Base-by-base conservation (phyloP, 352 stramenopile species). In the Globisporangium paroecandrum region DNA sequence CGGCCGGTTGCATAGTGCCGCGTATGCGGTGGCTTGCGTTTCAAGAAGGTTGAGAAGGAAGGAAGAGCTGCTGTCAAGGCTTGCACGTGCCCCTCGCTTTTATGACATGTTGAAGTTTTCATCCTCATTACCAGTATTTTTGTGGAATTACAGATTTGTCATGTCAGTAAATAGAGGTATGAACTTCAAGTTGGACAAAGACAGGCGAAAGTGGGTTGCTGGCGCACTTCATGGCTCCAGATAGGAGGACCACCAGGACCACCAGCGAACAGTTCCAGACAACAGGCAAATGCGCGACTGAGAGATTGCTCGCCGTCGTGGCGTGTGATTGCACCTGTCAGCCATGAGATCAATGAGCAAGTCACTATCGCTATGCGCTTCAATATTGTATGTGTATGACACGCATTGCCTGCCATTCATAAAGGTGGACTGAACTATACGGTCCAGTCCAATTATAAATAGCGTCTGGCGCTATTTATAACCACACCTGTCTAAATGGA, bases 141-240 rank as follows among this genome's bases (percentile, higher is more conserved):
- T 32, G 29, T 32, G 29, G 4, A 32, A 7, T 32, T 8, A 32
- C 25, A n/a, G 43, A 13, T 41, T 47, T 36, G 4, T 18, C 25
- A 62, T 0, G 54, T 22, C 32, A 34, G n/a, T 55, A 56, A 54
- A 32, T 4, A 9, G 27, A 62, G 62, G 24, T 65, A 0, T 38
- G 12, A 58, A 46, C 60, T 65, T 65, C 61, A 66, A 66, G 27
- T 66, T 66, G 27, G 7, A 13, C 46, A 66, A 25, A 66, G 20
- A 58, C 27, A 49, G 12, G 27, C 7, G 6, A 60, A 38, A 41
- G 29, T 43, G 15, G 13, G 13, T 12, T 24, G 15, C 29, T 47
- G 41, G 12, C 12, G 36, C 36, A 47, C 41, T 47, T 47, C 41
- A 47, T 47, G 41, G 41, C 13, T 47, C 41, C 41, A 47, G 41